Percentiles rank a stretch among this genome's conserved stretches.
Conservation (phyloP, 2,329 filamentous ascomycete genomes). For the Beauveria pseudobassiana region DNA sequence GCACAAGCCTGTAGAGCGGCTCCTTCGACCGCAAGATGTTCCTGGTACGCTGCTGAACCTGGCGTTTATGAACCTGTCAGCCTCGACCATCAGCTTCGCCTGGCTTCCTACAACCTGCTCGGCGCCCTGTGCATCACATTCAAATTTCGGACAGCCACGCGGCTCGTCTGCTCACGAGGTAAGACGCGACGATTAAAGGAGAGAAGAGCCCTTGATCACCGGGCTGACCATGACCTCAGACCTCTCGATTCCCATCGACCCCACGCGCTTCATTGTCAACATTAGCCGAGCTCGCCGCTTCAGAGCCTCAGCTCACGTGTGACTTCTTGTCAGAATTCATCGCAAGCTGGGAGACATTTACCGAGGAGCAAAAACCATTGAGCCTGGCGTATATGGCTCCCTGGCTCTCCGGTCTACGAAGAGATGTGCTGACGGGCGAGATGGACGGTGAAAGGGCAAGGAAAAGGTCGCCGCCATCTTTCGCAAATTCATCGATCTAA, state of each 20-base stretch:
- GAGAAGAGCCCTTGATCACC: not conserved
- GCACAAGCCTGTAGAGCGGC: slow-evolving; percentile 54
- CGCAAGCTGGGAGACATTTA: slow-evolving; percentile 63
- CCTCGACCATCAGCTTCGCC: slow-evolving; percentile 48
- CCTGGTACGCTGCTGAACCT: slow-evolving; percentile 62
- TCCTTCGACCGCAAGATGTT: slow-evolving; percentile 63
- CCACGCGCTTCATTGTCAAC: slow-evolving; percentile 56
- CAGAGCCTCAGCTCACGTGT: slow-evolving; percentile 59
- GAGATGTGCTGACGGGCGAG: slow-evolving; percentile 50
- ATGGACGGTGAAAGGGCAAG: slow-evolving; percentile 54
- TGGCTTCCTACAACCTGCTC: slow-evolving; percentile 61
- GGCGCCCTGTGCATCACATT: slow-evolving; percentile 61
- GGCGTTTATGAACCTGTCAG: slow-evolving; percentile 59
- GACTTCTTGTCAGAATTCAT: slow-evolving; percentile 70
- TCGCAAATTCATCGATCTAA: slow-evolving; percentile 59
- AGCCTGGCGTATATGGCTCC: slow-evolving; percentile 64
- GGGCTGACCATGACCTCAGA: slow-evolving; percentile 31
- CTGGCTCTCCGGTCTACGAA: slow-evolving; percentile 57
- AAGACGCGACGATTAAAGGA: slow-evolving; percentile 13
- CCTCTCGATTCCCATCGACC: slow-evolving; percentile 54
- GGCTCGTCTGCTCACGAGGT: slow-evolving; percentile 57
- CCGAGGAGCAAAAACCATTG: slow-evolving; percentile 58
- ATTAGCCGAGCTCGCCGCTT: slow-evolving; percentile 57
- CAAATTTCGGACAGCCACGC: slow-evolving; percentile 55
- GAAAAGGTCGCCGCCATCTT: slow-evolving; percentile 59